Conservation (phyloP, 768 basidiomycete species). For the Boletales sp. region DNA sequence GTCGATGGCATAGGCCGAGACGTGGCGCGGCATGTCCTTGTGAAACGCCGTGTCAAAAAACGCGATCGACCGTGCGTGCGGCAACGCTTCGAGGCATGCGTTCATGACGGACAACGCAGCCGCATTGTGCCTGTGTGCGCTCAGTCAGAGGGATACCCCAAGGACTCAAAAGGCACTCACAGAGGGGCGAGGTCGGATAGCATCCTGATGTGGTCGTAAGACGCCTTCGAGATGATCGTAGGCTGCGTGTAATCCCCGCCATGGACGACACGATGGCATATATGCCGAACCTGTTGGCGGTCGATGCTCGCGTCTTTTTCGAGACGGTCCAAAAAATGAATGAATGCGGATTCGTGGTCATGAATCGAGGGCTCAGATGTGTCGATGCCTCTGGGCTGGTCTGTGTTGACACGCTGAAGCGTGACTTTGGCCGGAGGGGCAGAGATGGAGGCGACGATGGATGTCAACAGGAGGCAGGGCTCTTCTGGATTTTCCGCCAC, state of each 20-base stretch:
- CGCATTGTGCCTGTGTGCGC: slow-evolving; percentile 52
- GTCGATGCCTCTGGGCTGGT: slow-evolving; percentile 17
- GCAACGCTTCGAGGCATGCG: slow-evolving; percentile 58
- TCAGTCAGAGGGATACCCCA: not conserved
- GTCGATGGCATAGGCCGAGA: slow-evolving; percentile 77
- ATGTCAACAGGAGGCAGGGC: slow-evolving; percentile 46
- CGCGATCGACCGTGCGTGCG: slow-evolving; percentile 68
- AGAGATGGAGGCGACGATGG: slow-evolving; percentile 56
- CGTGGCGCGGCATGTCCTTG: slow-evolving; percentile 66
- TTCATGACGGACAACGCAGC: slow-evolving; percentile 58
- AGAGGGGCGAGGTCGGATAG: slow-evolving; percentile 81
- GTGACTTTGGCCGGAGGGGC: slow-evolving; percentile 51
- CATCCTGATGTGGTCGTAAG: slow-evolving; percentile 67
- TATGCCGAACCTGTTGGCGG: slow-evolving; percentile 40
- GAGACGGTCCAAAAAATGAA: slow-evolving; percentile 52
- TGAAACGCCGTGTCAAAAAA: slow-evolving; percentile 91
- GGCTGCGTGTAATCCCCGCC: slow-evolving; percentile 78
- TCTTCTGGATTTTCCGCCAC: slow-evolving; percentile 25
- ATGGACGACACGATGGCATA: slow-evolving; percentile 85
- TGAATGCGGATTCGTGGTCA: slow-evolving; percentile 63
- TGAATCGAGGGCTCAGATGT: slow-evolving; percentile 34
- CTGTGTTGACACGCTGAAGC: slow-evolving; percentile 27
- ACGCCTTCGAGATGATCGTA: slow-evolving; percentile 61
- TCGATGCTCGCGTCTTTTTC: slow-evolving; percentile 41
- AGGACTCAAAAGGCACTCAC: slow-evolving; percentile 37